Evolutionary conservation across 352 stramenopile species (phyloP).

Genomic region (Aphanomyces cochlioides): DNA sequence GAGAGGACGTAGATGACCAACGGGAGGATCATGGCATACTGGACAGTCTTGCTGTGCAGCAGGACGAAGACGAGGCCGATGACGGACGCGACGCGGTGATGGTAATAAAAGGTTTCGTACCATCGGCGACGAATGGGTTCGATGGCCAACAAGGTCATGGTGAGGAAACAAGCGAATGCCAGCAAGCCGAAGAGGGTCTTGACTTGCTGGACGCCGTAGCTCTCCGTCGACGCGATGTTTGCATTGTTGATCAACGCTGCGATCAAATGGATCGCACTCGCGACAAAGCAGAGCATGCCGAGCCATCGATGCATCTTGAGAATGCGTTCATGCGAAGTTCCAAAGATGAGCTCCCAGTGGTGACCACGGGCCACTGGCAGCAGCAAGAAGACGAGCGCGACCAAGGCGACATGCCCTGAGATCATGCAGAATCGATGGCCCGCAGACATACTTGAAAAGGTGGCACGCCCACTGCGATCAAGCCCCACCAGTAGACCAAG

Average conservation of each 20-base stretch:
- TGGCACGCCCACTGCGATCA: background rate
- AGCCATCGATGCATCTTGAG: slow-evolving; percentile 83
- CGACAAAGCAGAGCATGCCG: slow-evolving; percentile 51
- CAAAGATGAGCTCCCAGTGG: slow-evolving; percentile 65
- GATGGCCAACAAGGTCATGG: slow-evolving; percentile 47
- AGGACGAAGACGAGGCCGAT: slow-evolving; percentile 72
- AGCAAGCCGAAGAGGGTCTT: slow-evolving; percentile 57
- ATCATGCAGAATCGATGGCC: slow-evolving; percentile 25
- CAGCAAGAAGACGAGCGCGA: slow-evolving; percentile 81
- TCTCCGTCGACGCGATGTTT: slow-evolving; percentile 23
- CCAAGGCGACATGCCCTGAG: too few species aligned
- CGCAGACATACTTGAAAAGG: background rate
- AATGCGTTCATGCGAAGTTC: slow-evolving; percentile 72
- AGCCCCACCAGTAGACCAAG: slow-evolving; percentile 1
- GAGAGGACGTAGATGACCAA: slow-evolving; percentile 56
- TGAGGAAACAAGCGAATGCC: slow-evolving; percentile 51
- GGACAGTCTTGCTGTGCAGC: slow-evolving; percentile 54
- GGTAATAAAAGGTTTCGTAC: slow-evolving; percentile 76
- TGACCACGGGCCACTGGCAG: slow-evolving; percentile 52
- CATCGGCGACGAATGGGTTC: slow-evolving; percentile 50
- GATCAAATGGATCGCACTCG: slow-evolving; percentile 56
- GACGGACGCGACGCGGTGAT: slow-evolving; percentile 63
- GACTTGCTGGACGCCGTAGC: slow-evolving; percentile 45
- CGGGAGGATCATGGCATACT: slow-evolving; percentile 49
- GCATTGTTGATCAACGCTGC: slow-evolving; percentile 42